These are phyloP conservation scores for Gaeumannomyces sp. DNA, from an alignment of 2,329 filamentous ascomycete species.

Conservation along the genomic window DNA sequence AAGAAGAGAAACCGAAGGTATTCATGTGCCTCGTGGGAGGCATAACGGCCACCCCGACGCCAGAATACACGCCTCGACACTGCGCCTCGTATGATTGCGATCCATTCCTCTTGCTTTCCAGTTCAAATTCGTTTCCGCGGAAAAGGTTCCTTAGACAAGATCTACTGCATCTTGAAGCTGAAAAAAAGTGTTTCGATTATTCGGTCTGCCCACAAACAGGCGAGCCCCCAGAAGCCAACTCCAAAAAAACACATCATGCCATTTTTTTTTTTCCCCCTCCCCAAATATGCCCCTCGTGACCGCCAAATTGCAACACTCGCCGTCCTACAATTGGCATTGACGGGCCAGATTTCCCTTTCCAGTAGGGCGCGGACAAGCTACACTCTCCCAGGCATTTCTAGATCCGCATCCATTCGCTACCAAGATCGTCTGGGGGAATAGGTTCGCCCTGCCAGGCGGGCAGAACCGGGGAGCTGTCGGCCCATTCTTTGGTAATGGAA, in stretches of 20 bases:
- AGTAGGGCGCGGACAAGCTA: too few species aligned
- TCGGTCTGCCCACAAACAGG: neutral
- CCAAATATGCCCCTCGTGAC: neutral
- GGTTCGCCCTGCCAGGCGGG: neutral
- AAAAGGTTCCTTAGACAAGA: neutral
- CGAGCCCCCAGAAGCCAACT: neutral
- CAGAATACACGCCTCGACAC: neutral
- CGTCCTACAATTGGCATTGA: neutral
- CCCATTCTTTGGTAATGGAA: slow-evolving; percentile 2
- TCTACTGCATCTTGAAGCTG: neutral
- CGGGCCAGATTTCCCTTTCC: too few species aligned
- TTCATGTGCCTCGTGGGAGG: too few species aligned
- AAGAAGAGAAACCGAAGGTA: too few species aligned
- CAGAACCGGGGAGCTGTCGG: neutral
- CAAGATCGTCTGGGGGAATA: neutral
- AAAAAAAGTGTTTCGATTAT: neutral
- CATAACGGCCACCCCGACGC: too few species aligned
- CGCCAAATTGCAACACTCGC: too few species aligned
- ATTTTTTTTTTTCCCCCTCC: neutral
- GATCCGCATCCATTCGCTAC: too few species aligned
- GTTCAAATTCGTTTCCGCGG: neutral
- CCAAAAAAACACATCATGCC: neutral
- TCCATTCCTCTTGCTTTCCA: too few species aligned
- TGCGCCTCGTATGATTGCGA: neutral
- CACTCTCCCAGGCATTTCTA: too few species aligned